These are phyloP conservation scores for Nemania sp. DNA, from an alignment of 2,329 filamentous ascomycete species.

Conservation along the genomic window DNA sequence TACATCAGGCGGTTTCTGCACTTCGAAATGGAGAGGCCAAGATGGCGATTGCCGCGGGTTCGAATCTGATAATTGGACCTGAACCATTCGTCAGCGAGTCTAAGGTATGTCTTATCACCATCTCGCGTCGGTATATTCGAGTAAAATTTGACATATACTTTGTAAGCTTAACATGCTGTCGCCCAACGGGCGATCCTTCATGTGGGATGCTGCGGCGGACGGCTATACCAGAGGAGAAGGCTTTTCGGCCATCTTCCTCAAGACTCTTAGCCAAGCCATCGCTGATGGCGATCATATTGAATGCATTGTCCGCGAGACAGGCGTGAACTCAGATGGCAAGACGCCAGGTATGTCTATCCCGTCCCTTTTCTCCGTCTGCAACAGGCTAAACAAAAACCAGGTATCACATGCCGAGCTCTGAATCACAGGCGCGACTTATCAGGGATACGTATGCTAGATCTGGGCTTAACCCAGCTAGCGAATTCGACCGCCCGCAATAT, in stretches of 20 bases:
- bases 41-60: conserved; percentile 2
- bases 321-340: conserved; percentile 27
- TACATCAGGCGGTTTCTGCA: conserved; percentile 12
- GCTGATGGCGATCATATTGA: conserved; percentile 30
- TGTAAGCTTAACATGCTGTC: conserved; percentile 13
- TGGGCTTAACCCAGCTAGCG: conserved; percentile 22
- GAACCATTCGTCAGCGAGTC: not conserved
- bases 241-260: conserved; percentile 30
- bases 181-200: conserved; percentile 3
- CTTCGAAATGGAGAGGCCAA: conserved; percentile 3
- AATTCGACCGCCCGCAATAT: conserved; percentile 20
- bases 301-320: conserved; percentile 21
- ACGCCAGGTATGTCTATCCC: conserved; percentile 18
- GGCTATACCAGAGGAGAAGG: conserved; percentile 19
- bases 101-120: not conserved
- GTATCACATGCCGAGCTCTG: conserved; percentile 26
- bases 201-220: conserved; percentile 16
- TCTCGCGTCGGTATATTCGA: not conserved
- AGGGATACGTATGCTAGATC: conserved; percentile 21
- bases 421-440: conserved; percentile 29
- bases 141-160: not conserved
- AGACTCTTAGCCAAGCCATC: conserved; percentile 39
- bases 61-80: conserved; percentile 3
- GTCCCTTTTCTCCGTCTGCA: not conserved
- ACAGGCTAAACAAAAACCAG: not conserved